Evolutionary conservation across 2,329 filamentous ascomycete genomes (phyloP), one percentile per base, ranked within the genome.

Genomic region (Anisogramma anomala): DNA sequence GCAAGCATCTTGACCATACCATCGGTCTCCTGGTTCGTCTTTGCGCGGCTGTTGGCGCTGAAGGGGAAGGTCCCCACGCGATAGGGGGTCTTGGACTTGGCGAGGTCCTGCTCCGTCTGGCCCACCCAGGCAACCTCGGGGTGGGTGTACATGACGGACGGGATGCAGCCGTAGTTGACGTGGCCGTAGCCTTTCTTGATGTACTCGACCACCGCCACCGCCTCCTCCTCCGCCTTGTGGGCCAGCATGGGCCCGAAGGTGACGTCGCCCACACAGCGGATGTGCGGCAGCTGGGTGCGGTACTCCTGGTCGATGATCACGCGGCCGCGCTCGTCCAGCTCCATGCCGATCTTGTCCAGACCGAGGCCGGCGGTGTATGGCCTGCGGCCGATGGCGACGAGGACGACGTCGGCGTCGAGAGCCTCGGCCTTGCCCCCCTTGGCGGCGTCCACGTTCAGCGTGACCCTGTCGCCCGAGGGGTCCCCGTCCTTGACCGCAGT

Each of bases 171-270:
- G 69, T 98, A 98, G 81, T 98, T 98, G 67, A 98, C 91, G 66
- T 98, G 91, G 45, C 91, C 91, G 65, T 93, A 83, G 51, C 87
- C 87, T 74, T 96, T 96, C 70, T 85, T 89, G 66, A 98, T 91
- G 72, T 87, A 96, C 67, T 98, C 91, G 49, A 96, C 74, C 43
- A 82, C 89, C 23, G 91, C 91, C 49, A 96, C 88, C 46, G 77
- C 91, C 68, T 98, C 91, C 68, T 98, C 91, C 68, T 98, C 91
- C 38, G 91, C 91, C 77, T 98, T 98, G 77, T 98, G 91, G 41
- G 91, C 91, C 57, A 98, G 80, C 91, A 98, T 98, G 58, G 88
- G 88, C 8, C 91, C 91, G 62, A 98, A 98, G 34, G 91, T 98
- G 59, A 79, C 84, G 64, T 96, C 91, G 58, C 91, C 91, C 52